A percentile compares a stretch with the other conserved stretches of the same genome.
Conservation (phyloP, 2,329 filamentous ascomycete genomes). For the Pseudopithomyces chartarum region DNA sequence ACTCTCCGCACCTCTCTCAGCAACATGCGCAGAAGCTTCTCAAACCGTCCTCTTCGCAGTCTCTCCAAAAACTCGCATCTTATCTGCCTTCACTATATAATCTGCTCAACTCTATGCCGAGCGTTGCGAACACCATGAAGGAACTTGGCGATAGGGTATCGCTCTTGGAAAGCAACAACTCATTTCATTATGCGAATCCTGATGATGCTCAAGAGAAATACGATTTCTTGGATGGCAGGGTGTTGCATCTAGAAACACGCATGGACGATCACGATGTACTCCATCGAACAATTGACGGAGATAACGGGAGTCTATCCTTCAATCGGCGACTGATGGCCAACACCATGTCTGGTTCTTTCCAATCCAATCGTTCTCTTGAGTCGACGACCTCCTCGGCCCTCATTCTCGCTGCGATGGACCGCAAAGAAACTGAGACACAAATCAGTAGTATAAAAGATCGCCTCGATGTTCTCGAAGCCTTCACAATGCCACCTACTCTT, state of each 20-base stretch:
- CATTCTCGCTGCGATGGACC: slow-evolving; percentile 41
- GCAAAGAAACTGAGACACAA: slow-evolving; percentile 48
- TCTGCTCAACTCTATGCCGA: slow-evolving; percentile 44
- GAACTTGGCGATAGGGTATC: slow-evolving; percentile 70
- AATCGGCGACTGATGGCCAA: slow-evolving; percentile 34
- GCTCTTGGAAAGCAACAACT: slow-evolving; percentile 70
- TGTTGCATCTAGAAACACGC: slow-evolving; percentile 70
- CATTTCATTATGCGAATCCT: slow-evolving; percentile 68
- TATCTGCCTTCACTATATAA: slow-evolving; percentile 44
- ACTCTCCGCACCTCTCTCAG: slow-evolving; percentile 30
- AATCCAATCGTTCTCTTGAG: slow-evolving; percentile 43
- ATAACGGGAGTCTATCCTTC: slow-evolving; percentile 31
- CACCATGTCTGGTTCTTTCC: slow-evolving; percentile 46
- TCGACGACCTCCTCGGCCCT: slow-evolving; percentile 47
- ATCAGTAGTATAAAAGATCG: slow-evolving; percentile 56
- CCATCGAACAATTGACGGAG: slow-evolving; percentile 36
- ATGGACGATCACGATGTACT: slow-evolving; percentile 47
- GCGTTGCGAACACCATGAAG: slow-evolving; percentile 56
- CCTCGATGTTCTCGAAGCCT: slow-evolving; percentile 61
- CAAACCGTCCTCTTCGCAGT: slow-evolving; percentile 37
- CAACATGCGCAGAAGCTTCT: slow-evolving; percentile 39
- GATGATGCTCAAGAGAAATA: slow-evolving; percentile 73
- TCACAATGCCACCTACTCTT: slow-evolving; percentile 61
- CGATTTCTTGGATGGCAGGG: slow-evolving; percentile 68
- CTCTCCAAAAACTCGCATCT: slow-evolving; percentile 40